Evolutionary conservation across 2,329 filamentous ascomycete species (phyloP), one percentile per base, ranked within the genome.

Genomic region (Grosmannia clavigera): DNA sequence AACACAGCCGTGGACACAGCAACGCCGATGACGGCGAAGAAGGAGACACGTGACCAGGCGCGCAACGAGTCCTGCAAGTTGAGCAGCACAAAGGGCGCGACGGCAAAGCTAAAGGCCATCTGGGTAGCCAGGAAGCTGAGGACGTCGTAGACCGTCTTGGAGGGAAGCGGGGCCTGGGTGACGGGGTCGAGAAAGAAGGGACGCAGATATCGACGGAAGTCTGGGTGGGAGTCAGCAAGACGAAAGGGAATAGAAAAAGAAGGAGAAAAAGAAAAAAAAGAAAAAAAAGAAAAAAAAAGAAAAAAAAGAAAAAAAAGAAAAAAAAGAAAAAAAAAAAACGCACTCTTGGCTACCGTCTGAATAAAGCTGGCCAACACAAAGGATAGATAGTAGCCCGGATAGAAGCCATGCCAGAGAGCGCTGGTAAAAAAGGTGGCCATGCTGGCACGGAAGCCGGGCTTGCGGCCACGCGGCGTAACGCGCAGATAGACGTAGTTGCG

Each of bases 331-430:
- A 5, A 29, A 38, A 29, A 35, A 38, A 33, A 80, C 87, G 71
- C 78, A 96, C 92, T 91, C 78, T 99, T 99, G 60, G 94, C 92
- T 22, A 86, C 86, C 2, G 91, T 96, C 70, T 99, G 94, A 35
- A 96, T 82, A 65, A 99, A 88, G 63, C 90, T 91, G 1, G 89
- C 94, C 9, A 97, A 79, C 50, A 97, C 75, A 68, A 99, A 99
- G 5, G 87, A 81, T 62, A 99, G 75, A 72, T 97, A 97, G 73
- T 99, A 99, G 6, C 94, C 94, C 0, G 94, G 92, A 66, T 95
- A 95, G 74, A 99, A 99, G 35, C 94, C 94, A 69, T 99, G 94
- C 94, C 94, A 99, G 66, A 97, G 86, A 3, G 94, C 92, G 68
- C 91, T 96, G 25, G 94, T 97, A 7, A 85, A 82, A 70, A 99